Evolutionary conservation across 2,329 filamentous ascomycete genomes (phyloP).

Genomic region (Huntiella savannae): DNA sequence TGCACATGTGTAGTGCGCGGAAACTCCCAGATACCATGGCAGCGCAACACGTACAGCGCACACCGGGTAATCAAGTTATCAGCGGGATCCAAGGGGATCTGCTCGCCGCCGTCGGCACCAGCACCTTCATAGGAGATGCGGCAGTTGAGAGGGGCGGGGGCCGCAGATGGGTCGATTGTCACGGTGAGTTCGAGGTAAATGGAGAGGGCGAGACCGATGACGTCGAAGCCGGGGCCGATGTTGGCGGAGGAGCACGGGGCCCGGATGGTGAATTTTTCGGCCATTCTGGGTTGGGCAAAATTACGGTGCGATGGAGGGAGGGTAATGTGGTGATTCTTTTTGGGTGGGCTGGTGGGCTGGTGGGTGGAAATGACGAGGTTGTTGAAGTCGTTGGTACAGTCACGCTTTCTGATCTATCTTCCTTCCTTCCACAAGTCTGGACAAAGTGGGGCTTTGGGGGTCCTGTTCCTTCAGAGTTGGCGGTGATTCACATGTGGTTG

Average conservation of each 20-base stretch:
- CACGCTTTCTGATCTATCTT: not conserved
- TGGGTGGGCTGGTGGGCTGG: too few species aligned
- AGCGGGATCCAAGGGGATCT: conserved; percentile 63
- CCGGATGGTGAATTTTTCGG: conserved; percentile 48
- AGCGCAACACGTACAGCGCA: conserved; percentile 83
- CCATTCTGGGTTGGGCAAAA: conserved; percentile 17
- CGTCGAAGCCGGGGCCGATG: conserved; percentile 94
- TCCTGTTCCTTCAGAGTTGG: conserved; percentile 1
- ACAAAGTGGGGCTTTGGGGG: not conserved
- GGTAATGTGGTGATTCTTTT: not conserved
- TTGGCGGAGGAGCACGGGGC: conserved; percentile 93
- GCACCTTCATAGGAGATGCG: conserved; percentile 77
- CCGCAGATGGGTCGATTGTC: conserved; percentile 35
- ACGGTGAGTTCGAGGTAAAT: conserved; percentile 83
- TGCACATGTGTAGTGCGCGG: conserved; percentile 76
- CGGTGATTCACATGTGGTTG: not conserved
- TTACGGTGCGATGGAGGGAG: not conserved
- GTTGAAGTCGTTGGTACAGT: not conserved
- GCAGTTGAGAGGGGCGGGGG: conserved; percentile 59
- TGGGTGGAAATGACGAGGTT: not conserved
- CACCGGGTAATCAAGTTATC: conserved; percentile 86
- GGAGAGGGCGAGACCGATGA: conserved; percentile 85
- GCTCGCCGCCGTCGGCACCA: conserved; percentile 45
- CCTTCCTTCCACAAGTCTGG: not conserved
- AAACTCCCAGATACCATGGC: conserved; percentile 72